A percentile compares a stretch with the other conserved stretches of the same genome.
Evolutionary conservation across 225 moss, liverwort and hornwort species (phyloP).

Genomic region (Physcomitrellopsis africana): DNA sequence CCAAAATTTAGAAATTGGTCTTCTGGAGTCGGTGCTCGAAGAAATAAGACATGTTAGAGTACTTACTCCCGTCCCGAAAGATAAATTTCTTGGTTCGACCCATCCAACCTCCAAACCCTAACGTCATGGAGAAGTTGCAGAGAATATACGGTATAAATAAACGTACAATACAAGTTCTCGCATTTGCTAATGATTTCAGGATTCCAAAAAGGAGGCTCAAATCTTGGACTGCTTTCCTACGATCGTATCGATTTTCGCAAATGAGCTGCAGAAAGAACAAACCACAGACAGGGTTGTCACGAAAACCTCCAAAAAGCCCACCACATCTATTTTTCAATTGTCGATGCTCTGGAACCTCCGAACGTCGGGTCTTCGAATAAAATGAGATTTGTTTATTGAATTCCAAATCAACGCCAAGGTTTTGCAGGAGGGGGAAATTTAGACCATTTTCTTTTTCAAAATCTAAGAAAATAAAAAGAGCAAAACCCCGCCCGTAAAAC

Average conservation of each 20-base stretch:
- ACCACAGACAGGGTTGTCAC: not conserved
- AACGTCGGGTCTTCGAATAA: no score
- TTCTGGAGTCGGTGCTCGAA: constrained; percentile 5
- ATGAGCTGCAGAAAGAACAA: not conserved
- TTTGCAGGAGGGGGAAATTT: no score
- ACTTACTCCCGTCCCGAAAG: constrained; percentile 27
- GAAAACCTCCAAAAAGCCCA: not conserved
- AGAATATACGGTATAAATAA: not conserved
- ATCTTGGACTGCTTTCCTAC: not conserved
- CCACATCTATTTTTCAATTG: not conserved
- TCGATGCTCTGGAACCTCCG: no score
- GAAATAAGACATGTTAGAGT: constrained; percentile 10
- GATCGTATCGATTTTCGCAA: not conserved
- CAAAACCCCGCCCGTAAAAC: no score
- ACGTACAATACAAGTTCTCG: not conserved
- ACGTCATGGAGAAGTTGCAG: constrained; percentile 14
- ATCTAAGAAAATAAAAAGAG: no score
- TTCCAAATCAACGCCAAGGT: no score
- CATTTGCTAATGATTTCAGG: not conserved
- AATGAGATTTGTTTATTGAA: no score
- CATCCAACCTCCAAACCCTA: constrained; percentile 18
- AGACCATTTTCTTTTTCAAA: no score
- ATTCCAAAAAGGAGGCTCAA: constrained; percentile 1
- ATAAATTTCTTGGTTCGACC: not conserved
- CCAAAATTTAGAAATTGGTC: constrained; percentile 2